These are phyloP conservation scores for Aegilops longissima DNA, from an alignment of 176 grass and related monocot species.

Conservation along the genomic window DNA sequence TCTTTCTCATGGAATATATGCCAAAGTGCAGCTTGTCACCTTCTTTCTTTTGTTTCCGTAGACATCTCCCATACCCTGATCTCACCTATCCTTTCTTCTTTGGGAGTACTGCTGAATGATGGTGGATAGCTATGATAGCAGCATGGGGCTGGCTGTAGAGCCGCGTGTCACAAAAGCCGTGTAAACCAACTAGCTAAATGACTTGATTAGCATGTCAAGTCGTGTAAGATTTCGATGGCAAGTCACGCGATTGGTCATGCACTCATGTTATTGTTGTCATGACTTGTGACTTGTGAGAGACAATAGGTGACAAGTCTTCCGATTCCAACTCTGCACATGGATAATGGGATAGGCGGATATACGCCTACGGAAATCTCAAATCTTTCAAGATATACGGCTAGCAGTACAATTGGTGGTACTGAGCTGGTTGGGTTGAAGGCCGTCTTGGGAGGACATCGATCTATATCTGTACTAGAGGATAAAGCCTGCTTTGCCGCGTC, in stretches of 20 bases:
- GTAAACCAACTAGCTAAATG: neutral
- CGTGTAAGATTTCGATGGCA: neutral
- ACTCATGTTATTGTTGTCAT: too few relatives aligned
- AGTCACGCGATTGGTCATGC: neutral
- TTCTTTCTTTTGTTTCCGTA: neutral
- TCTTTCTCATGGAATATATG: neutral
- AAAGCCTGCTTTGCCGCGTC: too few relatives aligned
- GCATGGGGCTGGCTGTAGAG: neutral
- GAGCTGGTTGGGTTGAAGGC: neutral
- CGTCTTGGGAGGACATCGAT: neutral
- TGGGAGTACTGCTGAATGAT: neutral
- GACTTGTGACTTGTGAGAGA: neutral
- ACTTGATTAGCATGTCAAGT: neutral
- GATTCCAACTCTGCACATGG: neutral
- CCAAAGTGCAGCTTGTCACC: neutral
- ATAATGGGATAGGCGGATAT: too few relatives aligned
- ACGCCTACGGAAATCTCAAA: too few relatives aligned
- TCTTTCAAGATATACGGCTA: neutral
- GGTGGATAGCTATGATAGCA: neutral
- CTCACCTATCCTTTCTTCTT: neutral
- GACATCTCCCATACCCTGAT: neutral
- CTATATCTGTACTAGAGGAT: neutral
- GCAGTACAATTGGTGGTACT: neutral
- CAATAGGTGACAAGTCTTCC: neutral
- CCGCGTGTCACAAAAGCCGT: neutral